phyloP scores from a whole-genome alignment of 2,329 filamentous ascomycete genomes.

The Thielaviopsis musarum region DNA sequence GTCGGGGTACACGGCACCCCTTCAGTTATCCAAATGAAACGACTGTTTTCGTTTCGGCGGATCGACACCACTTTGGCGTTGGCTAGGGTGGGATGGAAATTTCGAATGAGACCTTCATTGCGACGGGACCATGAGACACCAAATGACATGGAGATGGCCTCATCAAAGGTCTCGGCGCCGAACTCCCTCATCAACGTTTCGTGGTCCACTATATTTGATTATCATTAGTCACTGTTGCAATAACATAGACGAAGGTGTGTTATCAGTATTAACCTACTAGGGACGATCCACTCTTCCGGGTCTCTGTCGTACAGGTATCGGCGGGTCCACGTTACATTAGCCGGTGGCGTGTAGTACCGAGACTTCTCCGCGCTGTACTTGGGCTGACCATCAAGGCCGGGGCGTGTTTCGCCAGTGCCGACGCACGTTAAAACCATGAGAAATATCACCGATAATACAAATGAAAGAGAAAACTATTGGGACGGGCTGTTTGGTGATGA shows the following conservation, averaged over 20 bases:
- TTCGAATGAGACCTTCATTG: background rate
- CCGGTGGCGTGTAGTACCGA: background rate
- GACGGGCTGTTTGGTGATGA: background rate
- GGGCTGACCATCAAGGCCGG: conserved; percentile 2
- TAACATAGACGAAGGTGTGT: background rate
- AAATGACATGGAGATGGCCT: background rate
- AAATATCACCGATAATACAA: background rate
- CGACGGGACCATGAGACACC: background rate
- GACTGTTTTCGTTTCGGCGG: background rate
- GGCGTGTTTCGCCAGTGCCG: conserved; percentile 2
- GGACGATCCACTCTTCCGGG: conserved; percentile 3
- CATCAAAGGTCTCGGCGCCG: background rate
- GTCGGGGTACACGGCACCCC: background rate
- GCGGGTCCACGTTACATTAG: background rate
- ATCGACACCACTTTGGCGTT: background rate
- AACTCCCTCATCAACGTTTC: background rate
- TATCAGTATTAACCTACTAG: background rate
- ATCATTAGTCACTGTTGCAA: background rate
- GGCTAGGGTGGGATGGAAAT: conserved; percentile 1
- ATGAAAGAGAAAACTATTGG: background rate
- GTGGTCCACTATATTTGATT: background rate
- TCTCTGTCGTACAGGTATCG: background rate
- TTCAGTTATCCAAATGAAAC: background rate
- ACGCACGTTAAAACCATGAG: background rate
- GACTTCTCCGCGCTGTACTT: background rate